Conservation (phyloP, 2,329 filamentous ascomycete genomes). For the Colletotrichum lupini region DNA sequence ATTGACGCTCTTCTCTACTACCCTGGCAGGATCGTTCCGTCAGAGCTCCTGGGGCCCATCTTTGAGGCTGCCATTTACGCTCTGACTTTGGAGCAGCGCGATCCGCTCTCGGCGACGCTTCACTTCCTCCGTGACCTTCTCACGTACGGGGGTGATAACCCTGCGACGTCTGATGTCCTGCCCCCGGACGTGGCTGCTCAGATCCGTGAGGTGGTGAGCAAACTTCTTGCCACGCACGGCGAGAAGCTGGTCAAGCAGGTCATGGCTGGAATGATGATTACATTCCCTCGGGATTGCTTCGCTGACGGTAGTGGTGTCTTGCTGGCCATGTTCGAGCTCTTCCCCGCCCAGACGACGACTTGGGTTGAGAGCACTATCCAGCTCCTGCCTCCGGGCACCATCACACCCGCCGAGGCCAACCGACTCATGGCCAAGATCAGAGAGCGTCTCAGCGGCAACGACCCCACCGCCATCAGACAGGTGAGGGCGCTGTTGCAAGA, state of each 20-base stretch:
- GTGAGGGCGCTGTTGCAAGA: conserved; percentile 90
- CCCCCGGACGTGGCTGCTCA: conserved; percentile 72
- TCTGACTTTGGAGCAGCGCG: conserved; percentile 88
- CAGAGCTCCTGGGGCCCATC: conserved; percentile 81
- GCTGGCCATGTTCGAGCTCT: conserved; percentile 86
- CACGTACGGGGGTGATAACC: conserved; percentile 85
- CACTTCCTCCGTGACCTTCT: conserved; percentile 94
- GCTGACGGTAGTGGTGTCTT: conserved; percentile 94
- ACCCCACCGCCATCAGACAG: conserved; percentile 72
- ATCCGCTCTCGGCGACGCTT: conserved; percentile 89
- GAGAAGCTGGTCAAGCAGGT: conserved; percentile 86
- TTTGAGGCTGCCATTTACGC: conserved; percentile 89
- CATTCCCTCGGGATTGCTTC: conserved; percentile 95
- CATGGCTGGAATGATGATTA: conserved; percentile 99
- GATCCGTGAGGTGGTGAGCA: conserved; percentile 78
- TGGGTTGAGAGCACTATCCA: conserved; percentile 90
- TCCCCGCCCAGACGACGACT: conserved; percentile 80
- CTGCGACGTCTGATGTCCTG: conserved; percentile 68
- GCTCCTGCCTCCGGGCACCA: conserved; percentile 83
- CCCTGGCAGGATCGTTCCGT: conserved; percentile 84
- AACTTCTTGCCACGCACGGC: conserved; percentile 76
- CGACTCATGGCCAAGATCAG: conserved; percentile 83
- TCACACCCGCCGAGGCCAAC: conserved; percentile 83
- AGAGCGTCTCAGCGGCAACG: conserved; percentile 77
- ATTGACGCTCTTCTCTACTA: conserved; percentile 95